Conservation (phyloP, 2,329 filamentous ascomycete genomes). For the Penicillium sp. region DNA sequence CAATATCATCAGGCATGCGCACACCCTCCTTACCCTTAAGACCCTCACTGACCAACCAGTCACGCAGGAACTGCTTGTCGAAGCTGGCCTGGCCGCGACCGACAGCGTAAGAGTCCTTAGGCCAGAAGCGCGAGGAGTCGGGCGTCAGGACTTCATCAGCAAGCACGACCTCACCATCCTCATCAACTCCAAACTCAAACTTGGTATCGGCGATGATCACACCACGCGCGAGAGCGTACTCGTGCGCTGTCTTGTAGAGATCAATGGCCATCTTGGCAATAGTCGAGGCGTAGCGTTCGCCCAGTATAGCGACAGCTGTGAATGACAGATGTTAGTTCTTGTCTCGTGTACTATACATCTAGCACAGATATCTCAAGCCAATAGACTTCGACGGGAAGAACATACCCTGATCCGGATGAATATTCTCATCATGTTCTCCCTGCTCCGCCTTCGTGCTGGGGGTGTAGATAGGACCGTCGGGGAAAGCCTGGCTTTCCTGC, state of each 20-base stretch:
- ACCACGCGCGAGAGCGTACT: slow-evolving; percentile 53
- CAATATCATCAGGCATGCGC: slow-evolving; percentile 68
- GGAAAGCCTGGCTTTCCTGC: slow-evolving; percentile 66
- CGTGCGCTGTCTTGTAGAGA: slow-evolving; percentile 58
- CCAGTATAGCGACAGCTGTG: slow-evolving; percentile 58
- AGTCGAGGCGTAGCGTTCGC: slow-evolving; percentile 60
- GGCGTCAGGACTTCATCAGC: slow-evolving; percentile 86
- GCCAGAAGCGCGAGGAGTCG: slow-evolving; percentile 84
- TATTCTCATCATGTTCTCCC: slow-evolving; percentile 82
- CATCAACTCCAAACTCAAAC: slow-evolving; percentile 71
- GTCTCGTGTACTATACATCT: not conserved
- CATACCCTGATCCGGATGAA: slow-evolving; percentile 64
- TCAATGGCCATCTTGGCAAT: slow-evolving; percentile 64
- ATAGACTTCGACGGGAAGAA: not conserved
- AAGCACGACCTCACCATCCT: slow-evolving; percentile 65
- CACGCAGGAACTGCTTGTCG: slow-evolving; percentile 80
- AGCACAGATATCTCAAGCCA: not conserved
- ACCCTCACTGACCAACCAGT: slow-evolving; percentile 73
- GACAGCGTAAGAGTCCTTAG: slow-evolving; percentile 65
- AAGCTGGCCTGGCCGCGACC: slow-evolving; percentile 78
- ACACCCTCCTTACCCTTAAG: slow-evolving; percentile 74
- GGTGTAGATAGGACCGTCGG: slow-evolving; percentile 67
- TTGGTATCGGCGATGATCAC: slow-evolving; percentile 78
- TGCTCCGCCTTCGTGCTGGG: slow-evolving; percentile 81
- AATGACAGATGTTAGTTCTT: slow-evolving; percentile 3